These are phyloP conservation scores for Phoenix roebelenii DNA, from an alignment of 176 grass and related monocot genomes.

Conservation along the genomic window DNA sequence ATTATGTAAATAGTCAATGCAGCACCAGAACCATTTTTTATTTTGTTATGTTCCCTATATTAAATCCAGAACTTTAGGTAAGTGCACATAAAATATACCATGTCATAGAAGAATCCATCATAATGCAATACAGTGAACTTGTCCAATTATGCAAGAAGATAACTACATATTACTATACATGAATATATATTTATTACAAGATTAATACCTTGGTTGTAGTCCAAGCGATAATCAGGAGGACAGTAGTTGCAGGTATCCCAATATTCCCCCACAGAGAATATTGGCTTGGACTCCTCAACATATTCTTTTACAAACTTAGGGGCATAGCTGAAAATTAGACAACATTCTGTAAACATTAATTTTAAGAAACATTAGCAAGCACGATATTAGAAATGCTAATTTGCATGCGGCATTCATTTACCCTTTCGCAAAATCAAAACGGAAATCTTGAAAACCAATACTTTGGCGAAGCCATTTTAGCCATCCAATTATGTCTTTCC, in stretches of 20 bases:
- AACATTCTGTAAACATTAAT: not conserved
- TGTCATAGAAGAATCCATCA: no score
- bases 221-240: conserved; percentile 35
- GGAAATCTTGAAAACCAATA: conserved; percentile 88
- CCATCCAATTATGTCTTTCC: conserved; percentile 86
- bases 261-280: conserved; percentile 86
- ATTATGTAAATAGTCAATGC: no score
- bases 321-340: conserved; percentile 53
- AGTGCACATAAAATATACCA: no score
- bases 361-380: no score
- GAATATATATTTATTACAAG: no score
- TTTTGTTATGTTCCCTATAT: no score
- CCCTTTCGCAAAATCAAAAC: conserved; percentile 99
- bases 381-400: no score
- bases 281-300: conserved; percentile 73
- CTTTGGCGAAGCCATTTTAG: conserved; percentile 59
- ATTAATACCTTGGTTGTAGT: conserved; percentile 75
- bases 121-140: no score
- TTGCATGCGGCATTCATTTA: conserved; percentile 15
- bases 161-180: no score
- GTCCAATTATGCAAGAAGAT: no score
- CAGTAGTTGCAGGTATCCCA: conserved; percentile 86
- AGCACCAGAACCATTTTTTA: no score
- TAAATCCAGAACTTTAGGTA: no score
- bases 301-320: conserved; percentile 85